Conservation (phyloP, 1,139 yeast species). For the Geotrichum aggregatum region DNA sequence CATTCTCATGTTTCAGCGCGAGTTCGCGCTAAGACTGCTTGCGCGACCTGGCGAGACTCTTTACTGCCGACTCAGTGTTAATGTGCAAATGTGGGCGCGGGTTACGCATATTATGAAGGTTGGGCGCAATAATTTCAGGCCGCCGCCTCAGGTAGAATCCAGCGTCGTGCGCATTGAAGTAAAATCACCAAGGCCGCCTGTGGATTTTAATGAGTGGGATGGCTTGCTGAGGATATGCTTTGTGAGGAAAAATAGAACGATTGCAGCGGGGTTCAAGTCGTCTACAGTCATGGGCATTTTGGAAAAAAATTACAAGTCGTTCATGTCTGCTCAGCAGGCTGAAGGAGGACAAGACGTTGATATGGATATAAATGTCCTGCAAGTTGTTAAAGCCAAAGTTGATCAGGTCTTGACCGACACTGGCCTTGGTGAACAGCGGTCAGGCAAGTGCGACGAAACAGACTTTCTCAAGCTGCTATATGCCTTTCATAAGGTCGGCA, state of each 20-base stretch:
- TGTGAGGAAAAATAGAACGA: constrained; percentile 87
- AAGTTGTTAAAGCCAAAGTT: constrained; percentile 18
- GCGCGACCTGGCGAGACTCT: constrained; percentile 94
- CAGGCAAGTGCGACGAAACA: constrained; percentile 91
- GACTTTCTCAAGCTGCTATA: constrained; percentile 82
- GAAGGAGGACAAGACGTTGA: constrained; percentile 14
- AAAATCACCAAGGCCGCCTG: constrained; percentile 84
- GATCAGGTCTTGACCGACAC: constrained; percentile 58
- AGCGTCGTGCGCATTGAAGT: constrained; percentile 92
- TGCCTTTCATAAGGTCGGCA: constrained; percentile 96
- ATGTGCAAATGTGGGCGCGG: constrained; percentile 98
- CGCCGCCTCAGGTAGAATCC: constrained; percentile 98
- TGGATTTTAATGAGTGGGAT: constrained; percentile 95
- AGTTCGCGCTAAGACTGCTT: constrained; percentile 84
- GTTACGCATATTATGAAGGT: constrained; percentile 98
- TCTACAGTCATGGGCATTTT: constrained; percentile 75
- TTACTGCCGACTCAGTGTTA: constrained; percentile 89
- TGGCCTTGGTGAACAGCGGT: constrained; percentile 77
- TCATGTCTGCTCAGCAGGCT: constrained; percentile 48
- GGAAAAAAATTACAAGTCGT: constrained; percentile 84
- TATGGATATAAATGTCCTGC: constrained; percentile 27
- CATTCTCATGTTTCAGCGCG: constrained; percentile 95
- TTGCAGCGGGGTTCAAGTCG: constrained; percentile 89
- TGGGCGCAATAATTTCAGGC: constrained; percentile 92
- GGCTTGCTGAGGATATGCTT: constrained; percentile 87